phyloP scores from a whole-genome alignment of 805 yeast genomes.

The Pichia cephalocereana region DNA sequence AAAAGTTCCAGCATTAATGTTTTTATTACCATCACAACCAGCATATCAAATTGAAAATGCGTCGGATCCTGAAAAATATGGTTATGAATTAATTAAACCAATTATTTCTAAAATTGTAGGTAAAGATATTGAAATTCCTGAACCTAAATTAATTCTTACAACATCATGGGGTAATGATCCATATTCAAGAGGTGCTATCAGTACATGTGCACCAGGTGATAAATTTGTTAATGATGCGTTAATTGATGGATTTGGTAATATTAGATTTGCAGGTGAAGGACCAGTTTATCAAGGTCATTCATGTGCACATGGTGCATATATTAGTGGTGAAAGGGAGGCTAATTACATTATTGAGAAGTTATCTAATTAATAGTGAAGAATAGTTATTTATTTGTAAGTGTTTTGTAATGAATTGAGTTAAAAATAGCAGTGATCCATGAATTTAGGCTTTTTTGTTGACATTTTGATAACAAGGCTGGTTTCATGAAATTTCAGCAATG shows the following conservation, averaged over 20 bases:
- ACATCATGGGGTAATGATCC: conserved; percentile 44
- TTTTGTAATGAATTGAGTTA: too few species aligned
- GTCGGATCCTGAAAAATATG: conserved; percentile 22
- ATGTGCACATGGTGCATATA: conserved; percentile 48
- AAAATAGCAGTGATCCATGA: too few species aligned
- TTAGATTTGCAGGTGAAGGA: conserved; percentile 50
- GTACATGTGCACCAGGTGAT: conserved; percentile 35
- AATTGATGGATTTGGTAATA: conserved; percentile 24
- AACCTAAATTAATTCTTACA: conserved; percentile 19
- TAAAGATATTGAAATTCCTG: conserved; percentile 14
- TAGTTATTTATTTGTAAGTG: too few species aligned
- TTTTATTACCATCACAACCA: conserved; percentile 39
- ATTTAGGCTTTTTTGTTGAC: too few species aligned
- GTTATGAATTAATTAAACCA: conserved; percentile 36
- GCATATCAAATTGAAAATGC: conserved; percentile 37
- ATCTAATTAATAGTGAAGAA: neutral
- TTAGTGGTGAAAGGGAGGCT: conserved; percentile 42
- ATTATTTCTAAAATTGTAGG: conserved; percentile 26
- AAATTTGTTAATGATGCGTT: conserved; percentile 26
- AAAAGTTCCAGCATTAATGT: conserved; percentile 31
- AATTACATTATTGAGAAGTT: conserved; percentile 2
- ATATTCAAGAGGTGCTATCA: conserved; percentile 39
- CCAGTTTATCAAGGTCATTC: conserved; percentile 42
- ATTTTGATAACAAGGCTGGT: too few species aligned
- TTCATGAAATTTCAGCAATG: too few species aligned